phyloP scores from a whole-genome alignment of 768 basidiomycete genomes.

The Lentinula lateritia region DNA sequence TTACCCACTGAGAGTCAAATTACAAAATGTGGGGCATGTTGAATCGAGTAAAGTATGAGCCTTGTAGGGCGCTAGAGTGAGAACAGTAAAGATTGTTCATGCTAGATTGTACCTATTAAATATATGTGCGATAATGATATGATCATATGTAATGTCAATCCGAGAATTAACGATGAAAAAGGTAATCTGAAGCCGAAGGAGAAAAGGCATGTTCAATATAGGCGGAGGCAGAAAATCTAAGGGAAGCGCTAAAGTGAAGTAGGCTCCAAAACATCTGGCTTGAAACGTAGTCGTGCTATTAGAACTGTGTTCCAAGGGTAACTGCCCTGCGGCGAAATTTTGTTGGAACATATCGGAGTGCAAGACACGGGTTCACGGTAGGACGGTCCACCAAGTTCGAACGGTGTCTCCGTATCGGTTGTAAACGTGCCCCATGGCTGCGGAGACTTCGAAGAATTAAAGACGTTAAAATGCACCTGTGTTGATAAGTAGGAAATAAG shows the following conservation, averaged over 20 bases:
- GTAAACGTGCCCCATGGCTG: conserved; percentile 75
- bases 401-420: conserved; percentile 41
- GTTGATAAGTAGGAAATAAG: background rate
- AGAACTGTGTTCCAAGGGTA: conserved; percentile 52
- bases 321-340: conserved; percentile 41
- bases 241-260: conserved; percentile 29
- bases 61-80: too few relatives aligned
- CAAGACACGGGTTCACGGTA: conserved; percentile 36
- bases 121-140: too few relatives aligned
- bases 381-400: conserved; percentile 37
- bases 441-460: conserved; percentile 41
- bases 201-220: too few relatives aligned
- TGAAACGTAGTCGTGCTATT: conserved; percentile 61
- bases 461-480: conserved; percentile 69
- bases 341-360: conserved; percentile 38
- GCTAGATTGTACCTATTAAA: too few relatives aligned
- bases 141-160: too few relatives aligned
- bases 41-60: too few relatives aligned
- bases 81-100: too few relatives aligned
- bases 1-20: too few relatives aligned
- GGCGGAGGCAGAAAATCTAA: too few relatives aligned
- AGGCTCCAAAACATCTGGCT: conserved; percentile 52
- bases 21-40: too few relatives aligned
- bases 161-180: too few relatives aligned
- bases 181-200: too few relatives aligned